phyloP scores from a whole-genome alignment of 306 rosid genomes.

The Leucaena leucocephala region DNA sequence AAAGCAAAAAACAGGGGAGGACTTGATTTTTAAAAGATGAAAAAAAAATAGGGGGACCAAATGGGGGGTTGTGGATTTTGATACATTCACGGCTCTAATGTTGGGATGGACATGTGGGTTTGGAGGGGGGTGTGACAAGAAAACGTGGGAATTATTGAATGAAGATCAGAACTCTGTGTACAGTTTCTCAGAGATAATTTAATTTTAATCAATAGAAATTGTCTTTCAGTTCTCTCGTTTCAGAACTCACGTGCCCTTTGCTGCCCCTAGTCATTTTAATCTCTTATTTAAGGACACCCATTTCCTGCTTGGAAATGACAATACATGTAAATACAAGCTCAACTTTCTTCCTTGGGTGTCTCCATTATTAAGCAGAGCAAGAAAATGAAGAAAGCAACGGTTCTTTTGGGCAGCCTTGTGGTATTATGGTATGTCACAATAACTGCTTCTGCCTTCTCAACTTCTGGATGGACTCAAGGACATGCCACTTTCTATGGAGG shows the following conservation, averaged over 20 bases:
- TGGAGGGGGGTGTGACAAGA: constrained; percentile 40
- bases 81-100: constrained; percentile 71
- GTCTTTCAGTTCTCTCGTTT: constrained; percentile 37
- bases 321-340: constrained; percentile 37
- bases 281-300: constrained; percentile 54
- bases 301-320: constrained; percentile 42
- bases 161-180: constrained; percentile 36
- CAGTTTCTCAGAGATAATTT: constrained; percentile 32
- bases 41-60: constrained; percentile 19
- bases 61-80: constrained; percentile 49
- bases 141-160: constrained; percentile 90
- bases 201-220: constrained; percentile 22
- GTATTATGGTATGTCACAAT: constrained; percentile 42
- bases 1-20: constrained; percentile 15
- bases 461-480: constrained; percentile 69
- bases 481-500: constrained; percentile 96
- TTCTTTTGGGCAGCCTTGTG: constrained; percentile 43
- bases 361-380: neutral
- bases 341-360: neutral
- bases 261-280: constrained; percentile 34
- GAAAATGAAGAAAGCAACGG: constrained; percentile 51
- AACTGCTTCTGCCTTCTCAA: constrained; percentile 49
- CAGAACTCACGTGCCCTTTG: constrained; percentile 59
- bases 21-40: neutral
- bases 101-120: constrained; percentile 66